Evolutionary conservation across 805 yeast genomes (phyloP).

Genomic region (Zygosaccharomyces rouxii): DNA sequence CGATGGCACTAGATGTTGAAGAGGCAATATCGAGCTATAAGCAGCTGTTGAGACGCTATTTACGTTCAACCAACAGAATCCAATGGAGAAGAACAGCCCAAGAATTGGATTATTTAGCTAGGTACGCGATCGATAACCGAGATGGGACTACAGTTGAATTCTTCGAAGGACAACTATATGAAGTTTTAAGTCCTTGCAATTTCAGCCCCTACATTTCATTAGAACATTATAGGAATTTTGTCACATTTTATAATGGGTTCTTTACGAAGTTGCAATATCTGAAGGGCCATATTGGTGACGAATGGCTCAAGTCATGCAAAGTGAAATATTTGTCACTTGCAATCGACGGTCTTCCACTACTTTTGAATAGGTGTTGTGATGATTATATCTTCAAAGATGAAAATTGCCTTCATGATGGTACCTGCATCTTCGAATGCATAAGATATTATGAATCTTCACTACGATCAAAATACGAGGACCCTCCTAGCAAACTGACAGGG

Average conservation of each 20-base stretch:
- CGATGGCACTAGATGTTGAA: neutral
- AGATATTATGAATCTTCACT: neutral
- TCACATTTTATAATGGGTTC: neutral
- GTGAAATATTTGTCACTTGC: neutral
- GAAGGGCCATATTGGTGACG: constrained; percentile 1
- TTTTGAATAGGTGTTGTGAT: constrained; percentile 3
- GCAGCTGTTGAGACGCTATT: neutral
- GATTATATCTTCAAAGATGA: neutral
- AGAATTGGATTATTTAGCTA: neutral
- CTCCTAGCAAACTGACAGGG: neutral
- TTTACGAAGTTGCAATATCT: constrained; percentile 4
- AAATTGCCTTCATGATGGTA: constrained; percentile 3
- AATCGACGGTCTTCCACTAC: neutral
- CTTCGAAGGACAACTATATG: neutral
- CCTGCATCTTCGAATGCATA: constrained; percentile 3
- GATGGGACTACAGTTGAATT: neutral
- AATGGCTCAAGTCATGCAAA: neutral
- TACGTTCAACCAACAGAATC: neutral
- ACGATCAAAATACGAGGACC: neutral
- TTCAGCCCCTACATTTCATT: neutral
- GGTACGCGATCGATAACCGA: neutral
- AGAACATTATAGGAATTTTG: neutral
- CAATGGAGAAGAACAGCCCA: constrained; percentile 1
- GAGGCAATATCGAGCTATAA: neutral
- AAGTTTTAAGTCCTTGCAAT: neutral